phyloP scores from a whole-genome alignment of 2,329 filamentous ascomycete genomes.

The Pezicula carpinea region DNA sequence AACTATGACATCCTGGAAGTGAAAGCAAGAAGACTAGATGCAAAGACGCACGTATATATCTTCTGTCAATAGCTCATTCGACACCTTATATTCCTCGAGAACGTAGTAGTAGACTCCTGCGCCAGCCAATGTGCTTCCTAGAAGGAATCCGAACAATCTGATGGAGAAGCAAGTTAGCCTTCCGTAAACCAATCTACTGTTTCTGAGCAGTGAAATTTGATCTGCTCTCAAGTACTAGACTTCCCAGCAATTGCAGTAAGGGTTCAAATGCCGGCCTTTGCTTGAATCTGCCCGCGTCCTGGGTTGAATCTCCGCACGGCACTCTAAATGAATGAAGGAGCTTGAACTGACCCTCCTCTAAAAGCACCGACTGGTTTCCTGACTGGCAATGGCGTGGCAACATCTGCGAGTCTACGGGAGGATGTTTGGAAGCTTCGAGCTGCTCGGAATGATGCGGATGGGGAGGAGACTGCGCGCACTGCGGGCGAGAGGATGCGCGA shows the following conservation, averaged over 20 bases:
- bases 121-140: constrained; percentile 76
- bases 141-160: constrained; percentile 87
- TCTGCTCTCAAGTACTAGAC: too few species aligned
- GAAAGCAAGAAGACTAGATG: constrained; percentile 8
- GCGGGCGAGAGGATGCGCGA: constrained; percentile 36
- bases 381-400: constrained; percentile 41
- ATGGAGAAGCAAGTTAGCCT: not conserved
- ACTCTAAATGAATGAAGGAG: not conserved
- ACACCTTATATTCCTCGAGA: constrained; percentile 86
- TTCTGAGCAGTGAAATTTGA: too few species aligned
- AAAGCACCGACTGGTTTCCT: constrained; percentile 67
- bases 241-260: not conserved
- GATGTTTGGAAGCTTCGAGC: constrained; percentile 33
- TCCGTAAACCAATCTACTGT: not conserved
- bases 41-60: constrained; percentile 83
- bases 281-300: too few species aligned
- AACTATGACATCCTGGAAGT: not conserved
- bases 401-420: constrained; percentile 31
- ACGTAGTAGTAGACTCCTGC: constrained; percentile 87
- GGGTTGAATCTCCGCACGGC: too few species aligned
- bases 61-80: constrained; percentile 89
- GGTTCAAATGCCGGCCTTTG: not conserved
- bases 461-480: constrained; percentile 29
- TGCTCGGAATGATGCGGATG: constrained; percentile 20
- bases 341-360: constrained; percentile 59